Evolutionary conservation across 805 yeast species (phyloP), one percentile per base, ranked within the genome.

Genomic region (Metschnikowia similis): DNA sequence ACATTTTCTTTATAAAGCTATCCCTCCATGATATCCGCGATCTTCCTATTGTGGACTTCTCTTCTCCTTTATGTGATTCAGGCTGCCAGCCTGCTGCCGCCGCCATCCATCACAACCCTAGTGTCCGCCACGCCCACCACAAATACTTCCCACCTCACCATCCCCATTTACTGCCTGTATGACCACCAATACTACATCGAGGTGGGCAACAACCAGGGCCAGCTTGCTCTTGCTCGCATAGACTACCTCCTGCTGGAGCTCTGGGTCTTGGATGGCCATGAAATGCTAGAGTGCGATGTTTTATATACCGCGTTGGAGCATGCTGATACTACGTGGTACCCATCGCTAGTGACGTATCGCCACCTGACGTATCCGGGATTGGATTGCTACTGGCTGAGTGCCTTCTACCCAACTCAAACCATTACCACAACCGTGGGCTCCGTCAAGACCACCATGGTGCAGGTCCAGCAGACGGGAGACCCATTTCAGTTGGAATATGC

Each of bases 241-340:
- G 77, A 72, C 53, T 30, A 64, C 17, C 21, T 65, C n/a, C 76
- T 68, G 56, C 72, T 72, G 6, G 70, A 71, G 14, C 38, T 70
- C 2, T 72, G 76, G 76, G 69, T 68, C 16, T 54, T 72, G 55
- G 59, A 69, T 48, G 65, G 61, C 6, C 46, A 61, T 13, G 41
- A 46, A 3, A 52, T 69, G 41, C 51, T 56, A 35, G 57, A 58
- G 37, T 72, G 76, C 52, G 40, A 48, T 10, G 56, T 55, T 17
- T 41, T 66, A 8, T 40, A 45, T 16, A 3, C 56, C 16, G 41
- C 39, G 54, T 7, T 28, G 29, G 14, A 34, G 6, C 8, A 30
- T n/a, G 10, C 34, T 8, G 16, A 14, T 26, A 28, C 27, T 37
- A 10, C 32, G 6, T 30, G 16, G 58, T 32, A 61, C 1, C 52